Base-by-base conservation (phyloP, 805 yeast genomes). In the Metschnikowia cerradonensis region DNA sequence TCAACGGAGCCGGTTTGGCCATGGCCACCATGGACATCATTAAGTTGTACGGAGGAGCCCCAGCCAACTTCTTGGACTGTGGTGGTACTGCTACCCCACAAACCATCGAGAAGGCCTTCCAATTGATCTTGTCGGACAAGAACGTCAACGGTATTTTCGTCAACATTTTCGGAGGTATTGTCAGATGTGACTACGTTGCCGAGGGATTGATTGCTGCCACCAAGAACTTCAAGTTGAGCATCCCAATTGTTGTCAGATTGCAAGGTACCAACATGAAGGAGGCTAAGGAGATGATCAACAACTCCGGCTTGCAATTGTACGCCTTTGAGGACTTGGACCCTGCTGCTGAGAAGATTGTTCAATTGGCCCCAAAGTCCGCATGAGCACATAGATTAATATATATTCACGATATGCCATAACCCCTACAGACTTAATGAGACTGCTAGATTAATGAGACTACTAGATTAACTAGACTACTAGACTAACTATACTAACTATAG, bases 1-100 rank as follows among this genome's bases (percentile, higher is more conserved):
- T 94, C 71, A 94, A 94, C 75, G 99, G 99, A 79, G 99, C 99
- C 52, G 99, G 99, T 73, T 82, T 94, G 70, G 99, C 99, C 65
- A 94, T 94, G 99, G 99, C 99, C 63, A 94, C 99, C 60, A 91
- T 94, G 97, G 99, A 94, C 75, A 95, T 95, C 71, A 90, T 94
- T 79, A 90, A 94, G 78, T 83, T 94, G 65, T 88, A 90, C 78
- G 97, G 98, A 66, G 99, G 99, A 72, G 88, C 83, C 62, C 99
- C 99, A 65, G 99, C 99, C 60, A 94, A 94, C 81, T 94, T 94
- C 83, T 83, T 94, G 71, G 99, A 94, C 79, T 94, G 97, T 75
- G 99, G 99, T 80, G 99, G 99, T 79, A 96, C 97, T 73, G 99
- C 99, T 63, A 94, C 98, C 57, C 97, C 98, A 60, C 88, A 89